Evolutionary conservation across 108 stramenopile genomes (phyloP).

Genomic region (Chaetoceros muelleri): DNA sequence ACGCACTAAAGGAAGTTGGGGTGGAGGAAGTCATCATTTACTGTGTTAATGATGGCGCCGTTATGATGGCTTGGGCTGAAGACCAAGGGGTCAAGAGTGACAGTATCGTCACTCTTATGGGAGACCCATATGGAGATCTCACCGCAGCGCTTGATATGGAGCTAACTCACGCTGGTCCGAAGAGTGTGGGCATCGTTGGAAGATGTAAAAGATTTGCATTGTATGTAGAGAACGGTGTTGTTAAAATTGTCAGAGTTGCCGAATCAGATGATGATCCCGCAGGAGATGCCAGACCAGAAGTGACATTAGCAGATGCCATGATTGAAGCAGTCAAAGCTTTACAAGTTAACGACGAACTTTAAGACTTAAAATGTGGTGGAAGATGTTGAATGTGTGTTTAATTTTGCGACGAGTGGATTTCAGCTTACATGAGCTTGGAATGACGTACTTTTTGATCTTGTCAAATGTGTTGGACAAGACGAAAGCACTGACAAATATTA

Average conservation of each 20-base stretch:
- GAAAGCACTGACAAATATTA: neutral
- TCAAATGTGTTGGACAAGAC: too few relatives aligned
- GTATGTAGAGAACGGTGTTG: conserved; percentile 24
- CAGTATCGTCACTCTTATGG: conserved; percentile 19
- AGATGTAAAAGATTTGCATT: conserved; percentile 35
- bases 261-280: conserved; percentile 35
- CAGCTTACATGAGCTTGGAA: neutral
- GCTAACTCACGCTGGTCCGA: conserved; percentile 25
- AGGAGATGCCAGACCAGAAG: conserved; percentile 26
- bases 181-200: conserved; percentile 20
- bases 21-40: conserved; percentile 30
- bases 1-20: conserved; percentile 13
- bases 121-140: conserved; percentile 19
- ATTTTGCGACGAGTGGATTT: neutral
- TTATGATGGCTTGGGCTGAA: conserved; percentile 31
- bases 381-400: neutral
- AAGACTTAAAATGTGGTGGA: neutral
- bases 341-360: too few relatives aligned
- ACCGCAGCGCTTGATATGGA: conserved; percentile 29
- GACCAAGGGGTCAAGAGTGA: conserved; percentile 11
- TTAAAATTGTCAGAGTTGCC: conserved; percentile 20
- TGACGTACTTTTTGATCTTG: neutral
- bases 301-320: conserved; percentile 21
- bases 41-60: conserved; percentile 36
- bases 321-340: conserved; percentile 12